phyloP scores from a whole-genome alignment of 1,284 basidiomycete species.

The Peniophora sp. region DNA sequence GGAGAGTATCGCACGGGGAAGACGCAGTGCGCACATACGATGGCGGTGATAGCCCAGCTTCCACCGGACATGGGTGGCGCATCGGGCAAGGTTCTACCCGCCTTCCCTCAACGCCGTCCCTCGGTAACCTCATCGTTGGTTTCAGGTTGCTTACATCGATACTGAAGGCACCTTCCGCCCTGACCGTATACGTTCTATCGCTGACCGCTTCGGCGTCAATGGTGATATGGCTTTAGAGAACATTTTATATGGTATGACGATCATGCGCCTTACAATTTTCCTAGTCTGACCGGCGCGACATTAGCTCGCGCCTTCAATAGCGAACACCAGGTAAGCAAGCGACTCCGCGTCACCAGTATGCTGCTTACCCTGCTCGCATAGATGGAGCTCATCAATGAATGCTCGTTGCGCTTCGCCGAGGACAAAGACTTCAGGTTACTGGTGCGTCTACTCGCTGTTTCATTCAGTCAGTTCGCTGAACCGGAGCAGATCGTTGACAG shows the following conservation, averaged over 20 bases:
- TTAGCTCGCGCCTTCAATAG: conserved; percentile 79
- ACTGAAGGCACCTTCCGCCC: conserved; percentile 95
- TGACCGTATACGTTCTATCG: conserved; percentile 83
- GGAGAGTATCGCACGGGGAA: conserved; percentile 82
- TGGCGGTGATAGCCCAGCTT: conserved; percentile 84
- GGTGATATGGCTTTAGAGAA: conserved; percentile 83
- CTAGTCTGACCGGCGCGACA: too few species aligned
- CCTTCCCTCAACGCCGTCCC: neutral
- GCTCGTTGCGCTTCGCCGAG: conserved; percentile 75
- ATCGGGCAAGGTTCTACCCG: conserved; percentile 62
- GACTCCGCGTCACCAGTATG: neutral
- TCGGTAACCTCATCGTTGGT: neutral
- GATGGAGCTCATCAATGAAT: conserved; percentile 86
- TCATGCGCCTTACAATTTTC: too few species aligned
- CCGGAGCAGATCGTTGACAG: conserved; percentile 75
- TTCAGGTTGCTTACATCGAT: conserved; percentile 85
- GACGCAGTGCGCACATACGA: conserved; percentile 89
- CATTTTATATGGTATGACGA: conserved; percentile 62
- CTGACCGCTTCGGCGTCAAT: conserved; percentile 87
- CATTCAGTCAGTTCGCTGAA: neutral
- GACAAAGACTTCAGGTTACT: conserved; percentile 75
- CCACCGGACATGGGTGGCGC: conserved; percentile 87
- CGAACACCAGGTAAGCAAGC: conserved; percentile 66
- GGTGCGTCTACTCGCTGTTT: conserved; percentile 27
- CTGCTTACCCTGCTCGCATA: conserved; percentile 18